Percentiles rank a stretch among this genome's conserved stretches.
These are phyloP conservation scores for Hypholoma sublateritium DNA, from an alignment of 768 basidiomycete species.

Conservation along the genomic window DNA sequence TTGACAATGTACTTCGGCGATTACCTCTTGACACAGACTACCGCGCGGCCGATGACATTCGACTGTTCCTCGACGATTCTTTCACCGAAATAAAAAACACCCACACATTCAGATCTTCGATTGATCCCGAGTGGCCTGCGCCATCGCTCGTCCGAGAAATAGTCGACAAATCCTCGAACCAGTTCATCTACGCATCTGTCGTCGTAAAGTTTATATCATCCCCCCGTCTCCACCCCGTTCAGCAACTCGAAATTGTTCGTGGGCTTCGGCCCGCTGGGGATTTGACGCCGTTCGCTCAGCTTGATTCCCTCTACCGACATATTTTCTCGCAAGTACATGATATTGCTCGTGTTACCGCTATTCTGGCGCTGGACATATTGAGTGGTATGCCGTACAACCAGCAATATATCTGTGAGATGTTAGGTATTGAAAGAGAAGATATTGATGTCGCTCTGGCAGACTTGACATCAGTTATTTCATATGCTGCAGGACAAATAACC, in stretches of 20 bases:
- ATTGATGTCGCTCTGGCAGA: too few relatives aligned
- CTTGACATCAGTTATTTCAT: too few relatives aligned
- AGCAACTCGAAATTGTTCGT: background rate
- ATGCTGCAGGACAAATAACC: too few relatives aligned
- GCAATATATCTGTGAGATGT: background rate
- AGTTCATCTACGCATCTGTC: background rate
- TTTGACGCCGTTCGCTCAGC: background rate
- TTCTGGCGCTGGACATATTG: background rate
- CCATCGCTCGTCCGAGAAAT: background rate
- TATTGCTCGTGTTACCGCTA: background rate
- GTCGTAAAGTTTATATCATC: background rate
- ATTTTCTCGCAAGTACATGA: background rate
- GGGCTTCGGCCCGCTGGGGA: background rate
- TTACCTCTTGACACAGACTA: too few relatives aligned
- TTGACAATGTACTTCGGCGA: too few relatives aligned
- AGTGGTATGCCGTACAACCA: background rate
- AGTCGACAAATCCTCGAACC: background rate
- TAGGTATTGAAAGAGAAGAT: background rate
- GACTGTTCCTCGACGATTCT: too few relatives aligned
- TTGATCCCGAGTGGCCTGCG: too few relatives aligned
- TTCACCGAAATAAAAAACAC: too few relatives aligned
- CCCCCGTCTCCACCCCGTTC: background rate
- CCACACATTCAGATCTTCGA: too few relatives aligned
- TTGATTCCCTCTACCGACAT: background rate
- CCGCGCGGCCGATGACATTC: too few relatives aligned